Base-by-base conservation (phyloP, 2,329 filamentous ascomycete genomes). In the Chaetomium sp. region DNA sequence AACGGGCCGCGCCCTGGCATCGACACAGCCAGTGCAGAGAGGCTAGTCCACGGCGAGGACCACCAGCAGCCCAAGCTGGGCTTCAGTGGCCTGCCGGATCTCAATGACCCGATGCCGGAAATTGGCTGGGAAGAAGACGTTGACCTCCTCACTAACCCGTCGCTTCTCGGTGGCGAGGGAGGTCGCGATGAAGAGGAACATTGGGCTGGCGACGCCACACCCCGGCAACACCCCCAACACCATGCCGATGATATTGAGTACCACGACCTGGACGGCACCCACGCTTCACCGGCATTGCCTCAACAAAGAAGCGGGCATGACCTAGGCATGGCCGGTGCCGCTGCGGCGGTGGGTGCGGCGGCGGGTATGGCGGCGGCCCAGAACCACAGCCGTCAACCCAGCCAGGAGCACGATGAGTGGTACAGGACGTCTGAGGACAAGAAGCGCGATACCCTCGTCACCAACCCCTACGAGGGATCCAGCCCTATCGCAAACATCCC, bases 61-160 rank as follows among this genome's bases (percentile, higher is more conserved):
- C 74, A 78, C 16, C 80, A 84, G 6, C 74, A 78, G 16, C 80
- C 82, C 0, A 83, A 85, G 70, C 81, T 96, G 81, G 84, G 84
- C 49, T 85, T 89, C 51, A 92, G 83, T 74, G 89, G 88, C 55
- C 75, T 93, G 66, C 92, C 92, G 3, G 83, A 89, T 68, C 78
- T 85, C 42, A 78, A 88, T 63, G 82, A 93, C 70, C 89, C 90
- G 5, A 85, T 93, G 80, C 91, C 90, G 0, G 92, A 93, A 73
- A 87, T 91, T 72, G 92, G 90, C 4, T 90, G 91, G 69, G 80
- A 77, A 58, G 79, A 82, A 64, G 81, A 84, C 12, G 84, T 86
- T 45, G 92, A 96, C 67, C 83, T 92, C 19, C 89, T 87, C 54
- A 96, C 93, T 21, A 96, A 96, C 73, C 92, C 92, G 2, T 97